A percentile compares a stretch with the other conserved stretches of the same genome.
These are phyloP conservation scores for Blastobotrys elegans DNA, from an alignment of 1,139 yeast genomes.

Conservation along the genomic window DNA sequence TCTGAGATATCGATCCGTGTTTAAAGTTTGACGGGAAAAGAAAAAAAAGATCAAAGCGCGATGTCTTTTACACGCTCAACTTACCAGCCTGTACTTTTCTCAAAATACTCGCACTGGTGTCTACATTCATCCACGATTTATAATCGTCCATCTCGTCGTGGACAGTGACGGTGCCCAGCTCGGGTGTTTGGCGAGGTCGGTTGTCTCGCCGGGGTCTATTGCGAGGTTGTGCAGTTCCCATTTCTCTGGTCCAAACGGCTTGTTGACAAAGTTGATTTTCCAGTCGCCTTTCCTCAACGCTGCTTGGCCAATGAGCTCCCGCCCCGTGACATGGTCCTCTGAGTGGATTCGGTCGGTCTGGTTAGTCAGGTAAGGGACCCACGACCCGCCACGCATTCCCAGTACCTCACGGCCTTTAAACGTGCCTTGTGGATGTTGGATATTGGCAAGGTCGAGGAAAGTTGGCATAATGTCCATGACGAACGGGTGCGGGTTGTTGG, in stretches of 20 bases:
- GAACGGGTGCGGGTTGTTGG: conserved; percentile 49
- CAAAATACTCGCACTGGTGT: not conserved
- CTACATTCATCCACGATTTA: conserved; percentile 4
- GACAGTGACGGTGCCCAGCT: not conserved
- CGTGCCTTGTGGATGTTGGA: conserved; percentile 40
- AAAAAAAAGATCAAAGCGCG: no score
- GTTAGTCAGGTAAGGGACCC: conserved; percentile 9
- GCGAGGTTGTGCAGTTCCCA: conserved; percentile 48
- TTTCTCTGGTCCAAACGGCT: conserved; percentile 39
- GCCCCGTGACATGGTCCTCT: conserved; percentile 48
- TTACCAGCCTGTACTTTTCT: no score
- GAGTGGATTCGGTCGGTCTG: conserved; percentile 31
- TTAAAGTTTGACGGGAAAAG: no score
- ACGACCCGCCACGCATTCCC: conserved; percentile 40
- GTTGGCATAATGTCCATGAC: conserved; percentile 59
- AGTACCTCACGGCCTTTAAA: conserved; percentile 42
- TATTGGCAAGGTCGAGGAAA: conserved; percentile 44
- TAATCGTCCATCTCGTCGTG: conserved; percentile 4
- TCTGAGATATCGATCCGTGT: no score
- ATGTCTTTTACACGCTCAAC: no score
- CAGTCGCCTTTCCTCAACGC: conserved; percentile 49
- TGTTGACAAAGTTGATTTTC: conserved; percentile 47
- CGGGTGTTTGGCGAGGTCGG: conserved; percentile 36
- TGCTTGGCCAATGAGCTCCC: conserved; percentile 55
- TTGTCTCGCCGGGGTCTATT: conserved; percentile 46